Conservation (phyloP, 768 basidiomycete species). For the Antrodiella citrinella region DNA sequence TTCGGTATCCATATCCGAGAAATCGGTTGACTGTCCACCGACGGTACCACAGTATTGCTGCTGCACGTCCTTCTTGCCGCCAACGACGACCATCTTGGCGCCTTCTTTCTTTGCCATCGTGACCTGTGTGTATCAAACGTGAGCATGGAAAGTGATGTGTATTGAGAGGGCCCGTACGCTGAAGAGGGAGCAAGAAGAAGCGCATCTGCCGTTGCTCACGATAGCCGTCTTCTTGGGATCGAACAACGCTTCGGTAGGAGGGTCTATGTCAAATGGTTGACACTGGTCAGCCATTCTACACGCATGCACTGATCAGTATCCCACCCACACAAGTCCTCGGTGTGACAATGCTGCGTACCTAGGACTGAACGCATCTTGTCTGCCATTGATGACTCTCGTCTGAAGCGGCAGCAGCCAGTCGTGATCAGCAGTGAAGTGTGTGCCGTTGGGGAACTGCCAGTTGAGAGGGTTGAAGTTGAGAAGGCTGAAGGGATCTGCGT, state of each 20-base stretch:
- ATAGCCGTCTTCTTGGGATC: constrained; percentile 41
- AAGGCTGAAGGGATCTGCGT: constrained; percentile 33
- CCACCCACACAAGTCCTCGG: too few relatives aligned
- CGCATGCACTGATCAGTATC: not conserved
- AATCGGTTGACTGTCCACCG: constrained; percentile 54
- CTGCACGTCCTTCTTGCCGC: constrained; percentile 36
- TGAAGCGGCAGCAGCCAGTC: constrained; percentile 43
- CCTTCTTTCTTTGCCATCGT: constrained; percentile 54
- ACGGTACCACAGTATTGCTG: constrained; percentile 58
- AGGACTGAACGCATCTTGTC: constrained; percentile 42
- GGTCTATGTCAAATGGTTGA: constrained; percentile 25
- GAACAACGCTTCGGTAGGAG: constrained; percentile 41
- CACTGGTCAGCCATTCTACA: constrained; percentile 26
- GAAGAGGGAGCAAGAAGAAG: constrained; percentile 24
- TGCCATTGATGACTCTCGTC: constrained; percentile 36
- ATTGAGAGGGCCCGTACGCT: constrained; percentile 15
- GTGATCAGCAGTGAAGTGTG: constrained; percentile 30
- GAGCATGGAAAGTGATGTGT: not conserved
- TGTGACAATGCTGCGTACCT: too few relatives aligned
- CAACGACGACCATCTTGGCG: constrained; percentile 48
- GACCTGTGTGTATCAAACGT: constrained; percentile 27
- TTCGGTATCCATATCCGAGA: constrained; percentile 50
- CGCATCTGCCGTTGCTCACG: constrained; percentile 50
- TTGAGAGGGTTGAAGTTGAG: constrained; percentile 42
- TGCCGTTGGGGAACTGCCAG: constrained; percentile 40